Evolutionary conservation across 2,329 filamentous ascomycete genomes (phyloP).

Genomic region (Botrytis aclada): DNA sequence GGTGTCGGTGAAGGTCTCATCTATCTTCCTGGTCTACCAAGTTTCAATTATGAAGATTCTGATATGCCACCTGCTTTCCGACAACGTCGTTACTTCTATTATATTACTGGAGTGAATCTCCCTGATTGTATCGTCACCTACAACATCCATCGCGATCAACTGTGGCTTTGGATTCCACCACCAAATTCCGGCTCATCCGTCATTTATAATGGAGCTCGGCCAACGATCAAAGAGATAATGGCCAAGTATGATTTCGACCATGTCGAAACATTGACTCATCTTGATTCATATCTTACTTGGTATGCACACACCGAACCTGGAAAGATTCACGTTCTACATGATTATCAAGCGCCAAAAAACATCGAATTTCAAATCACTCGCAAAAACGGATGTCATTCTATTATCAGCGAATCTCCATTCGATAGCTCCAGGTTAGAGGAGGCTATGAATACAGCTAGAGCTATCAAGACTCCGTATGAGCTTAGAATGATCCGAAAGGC

Average conservation of each 20-base stretch:
- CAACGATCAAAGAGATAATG: slow-evolving; percentile 59
- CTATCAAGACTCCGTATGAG: slow-evolving; percentile 84
- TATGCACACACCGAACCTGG: slow-evolving; percentile 41
- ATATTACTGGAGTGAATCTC: slow-evolving; percentile 53
- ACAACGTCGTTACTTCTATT: slow-evolving; percentile 61
- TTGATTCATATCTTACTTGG: slow-evolving; percentile 50
- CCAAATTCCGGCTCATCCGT: slow-evolving; percentile 56
- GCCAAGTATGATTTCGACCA: slow-evolving; percentile 66
- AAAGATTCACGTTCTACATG: slow-evolving; percentile 46
- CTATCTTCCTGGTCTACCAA: slow-evolving; percentile 52
- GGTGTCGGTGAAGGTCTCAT: slow-evolving; percentile 48
- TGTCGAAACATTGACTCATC: slow-evolving; percentile 50
- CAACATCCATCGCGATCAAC: slow-evolving; percentile 55
- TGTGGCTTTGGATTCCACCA: slow-evolving; percentile 72
- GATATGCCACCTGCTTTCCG: slow-evolving; percentile 56
- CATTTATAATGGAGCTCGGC: slow-evolving; percentile 63
- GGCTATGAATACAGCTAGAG: slow-evolving; percentile 76
- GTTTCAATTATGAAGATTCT: slow-evolving; percentile 53
- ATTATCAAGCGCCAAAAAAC: slow-evolving; percentile 40
- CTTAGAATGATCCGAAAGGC: slow-evolving; percentile 77
- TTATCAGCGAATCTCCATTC: slow-evolving; percentile 37
- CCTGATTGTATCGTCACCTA: slow-evolving; percentile 56
- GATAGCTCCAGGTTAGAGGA: slow-evolving; percentile 55
- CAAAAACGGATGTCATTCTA: slow-evolving; percentile 12
- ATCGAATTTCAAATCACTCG: not conserved